Evolutionary conservation across 352 stramenopile species (phyloP).

Genomic region (Globisporangium solare): DNA sequence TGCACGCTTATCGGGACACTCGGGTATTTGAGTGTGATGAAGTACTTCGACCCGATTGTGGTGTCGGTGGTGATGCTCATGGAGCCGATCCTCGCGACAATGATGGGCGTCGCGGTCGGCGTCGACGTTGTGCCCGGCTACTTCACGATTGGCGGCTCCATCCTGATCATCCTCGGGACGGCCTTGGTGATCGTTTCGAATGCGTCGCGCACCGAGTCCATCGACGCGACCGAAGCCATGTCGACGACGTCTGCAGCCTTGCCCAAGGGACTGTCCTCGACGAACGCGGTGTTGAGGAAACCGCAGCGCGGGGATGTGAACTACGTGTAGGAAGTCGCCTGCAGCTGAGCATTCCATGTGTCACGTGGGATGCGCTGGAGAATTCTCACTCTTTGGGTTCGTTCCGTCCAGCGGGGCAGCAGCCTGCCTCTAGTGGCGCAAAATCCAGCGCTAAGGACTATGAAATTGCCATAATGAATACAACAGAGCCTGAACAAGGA

Average conservation of each 20-base stretch:
- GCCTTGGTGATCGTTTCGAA: constrained; percentile 72
- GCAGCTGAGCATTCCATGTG: no score
- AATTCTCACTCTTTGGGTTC: no score
- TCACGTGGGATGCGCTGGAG: no score
- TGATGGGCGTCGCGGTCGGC: constrained; percentile 67
- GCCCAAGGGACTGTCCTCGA: constrained; percentile 14
- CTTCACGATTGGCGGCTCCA: constrained; percentile 57
- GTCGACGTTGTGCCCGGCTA: constrained; percentile 75
- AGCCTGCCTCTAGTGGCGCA: no score
- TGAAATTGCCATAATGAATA: no score
- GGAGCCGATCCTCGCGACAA: constrained; percentile 75
- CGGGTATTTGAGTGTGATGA: constrained; percentile 86
- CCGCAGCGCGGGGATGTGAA: no score
- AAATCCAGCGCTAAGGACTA: no score
- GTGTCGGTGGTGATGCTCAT: constrained; percentile 87
- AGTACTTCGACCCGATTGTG: constrained; percentile 90
- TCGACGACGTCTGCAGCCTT: no score
- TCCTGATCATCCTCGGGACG: constrained; percentile 67
- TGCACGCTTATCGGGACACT: constrained; percentile 85
- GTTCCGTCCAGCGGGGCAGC: no score
- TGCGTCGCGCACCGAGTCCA: constrained; percentile 32
- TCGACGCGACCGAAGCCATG: constrained; percentile 74
- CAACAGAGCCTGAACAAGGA: no score
- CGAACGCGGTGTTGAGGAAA: not conserved
- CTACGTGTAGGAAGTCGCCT: no score